These are phyloP conservation scores for Arctium lappa DNA, from an alignment of 129 eudicot genomes.

Conservation along the genomic window DNA sequence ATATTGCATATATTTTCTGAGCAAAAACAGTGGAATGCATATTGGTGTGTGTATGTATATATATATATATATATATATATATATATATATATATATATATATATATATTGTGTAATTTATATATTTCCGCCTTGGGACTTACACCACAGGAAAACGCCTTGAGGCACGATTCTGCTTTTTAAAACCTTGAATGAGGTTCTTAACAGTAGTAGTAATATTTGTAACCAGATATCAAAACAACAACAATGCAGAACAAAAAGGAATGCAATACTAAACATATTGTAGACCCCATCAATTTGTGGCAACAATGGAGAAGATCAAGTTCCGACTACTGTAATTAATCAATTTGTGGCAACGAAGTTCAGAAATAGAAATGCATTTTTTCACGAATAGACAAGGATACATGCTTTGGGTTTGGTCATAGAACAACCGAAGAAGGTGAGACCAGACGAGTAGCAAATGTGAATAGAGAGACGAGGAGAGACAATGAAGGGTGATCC, in stretches of 20 bases:
- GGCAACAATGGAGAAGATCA: too few relatives aligned
- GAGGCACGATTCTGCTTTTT: too few relatives aligned
- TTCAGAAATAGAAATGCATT: background rate
- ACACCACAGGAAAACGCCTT: too few relatives aligned
- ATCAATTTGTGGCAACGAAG: background rate
- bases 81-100: too few relatives aligned
- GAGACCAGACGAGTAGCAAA: background rate
- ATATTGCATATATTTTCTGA: too few relatives aligned
- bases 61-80: too few relatives aligned
- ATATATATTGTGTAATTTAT: too few relatives aligned
- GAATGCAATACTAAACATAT: background rate
- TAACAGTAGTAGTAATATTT: background rate
- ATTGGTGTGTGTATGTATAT: too few relatives aligned
- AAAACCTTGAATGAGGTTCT: too few relatives aligned
- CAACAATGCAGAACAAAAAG: background rate
- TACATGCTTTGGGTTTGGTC: background rate
- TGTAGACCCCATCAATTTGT: background rate
- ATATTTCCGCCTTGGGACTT: too few relatives aligned
- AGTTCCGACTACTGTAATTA: too few relatives aligned
- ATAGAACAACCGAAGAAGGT: background rate
- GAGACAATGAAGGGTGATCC: background rate
- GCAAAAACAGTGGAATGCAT: too few relatives aligned
- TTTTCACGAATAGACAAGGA: background rate
- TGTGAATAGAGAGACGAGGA: background rate
- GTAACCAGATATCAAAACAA: background rate